Base-by-base conservation (phyloP, 768 basidiomycete species). In the Trametes coccinea region DNA sequence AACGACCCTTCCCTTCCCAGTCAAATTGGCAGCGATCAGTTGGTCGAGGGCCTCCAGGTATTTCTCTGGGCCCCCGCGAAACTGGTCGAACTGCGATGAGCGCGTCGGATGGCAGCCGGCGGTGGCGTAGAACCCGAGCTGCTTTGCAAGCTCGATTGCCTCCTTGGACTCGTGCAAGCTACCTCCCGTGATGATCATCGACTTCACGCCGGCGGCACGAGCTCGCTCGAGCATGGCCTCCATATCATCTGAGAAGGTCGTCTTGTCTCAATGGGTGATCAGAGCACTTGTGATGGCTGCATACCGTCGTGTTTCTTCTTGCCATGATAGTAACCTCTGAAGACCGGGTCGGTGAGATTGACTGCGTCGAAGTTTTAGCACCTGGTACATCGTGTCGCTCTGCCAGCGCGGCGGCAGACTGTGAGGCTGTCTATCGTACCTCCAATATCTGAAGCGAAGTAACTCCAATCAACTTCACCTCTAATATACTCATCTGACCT, bases 31-130 rank as follows among this genome's bases (percentile, higher is more conserved):
- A 29, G 70, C 71, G 17, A 90, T 80, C 3, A 92, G 69, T 29
- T 76, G 70, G 60, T 86, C 84, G 33, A 93, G 75, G 16, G 79
- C 84, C 8, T 74, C 62, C 10, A 92, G 72, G 69, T 93, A 93
- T 2, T 76, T 84, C 1, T 82, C 80, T 0, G 82, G 81, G 0
- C 89, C 89, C 13, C 72, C 80, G 2, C 74, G 71, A 69, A 80
- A 80, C 57, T 76, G 72, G 37, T 87, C 86, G 58, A 92, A 90
- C 69, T 93, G 88, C 6, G 65, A 73, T 1, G 87, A 83, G 17
- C 88, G 86, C 14, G 90, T 92, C 0, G 92, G 92, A 72, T 93
- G 92, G 61, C 88, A 88, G 17, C 92, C 92, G 7, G 87, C 82
- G 0, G 92, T 93, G 16, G 87, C 84, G 70, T 85, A 90, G 13